Conservation (phyloP, 73 alveolate genomes). For the Stentor coeruleus region DNA sequence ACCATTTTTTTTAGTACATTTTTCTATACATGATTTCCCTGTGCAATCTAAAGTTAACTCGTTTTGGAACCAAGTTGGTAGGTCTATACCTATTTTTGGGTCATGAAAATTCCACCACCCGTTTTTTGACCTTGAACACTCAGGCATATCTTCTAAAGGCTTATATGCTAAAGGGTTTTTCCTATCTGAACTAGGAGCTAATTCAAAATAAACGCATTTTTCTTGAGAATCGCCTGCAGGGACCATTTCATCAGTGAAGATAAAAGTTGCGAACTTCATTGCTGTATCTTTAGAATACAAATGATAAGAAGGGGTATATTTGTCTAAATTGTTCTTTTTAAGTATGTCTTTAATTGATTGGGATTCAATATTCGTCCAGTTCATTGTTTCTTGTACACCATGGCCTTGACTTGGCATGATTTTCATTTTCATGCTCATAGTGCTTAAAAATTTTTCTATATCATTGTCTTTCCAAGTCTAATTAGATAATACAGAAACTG, state of each 20-base stretch:
- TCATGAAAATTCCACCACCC: not conserved
- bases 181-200: not conserved
- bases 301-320: not conserved
- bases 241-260: not conserved
- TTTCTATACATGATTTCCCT: not conserved
- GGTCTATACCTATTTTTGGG: slow-evolving; percentile 13
- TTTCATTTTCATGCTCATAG: not conserved
- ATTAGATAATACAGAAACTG: not conserved
- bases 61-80: slow-evolving; percentile 1
- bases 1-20: not conserved
- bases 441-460: not conserved
- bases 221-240: slow-evolving; percentile 20
- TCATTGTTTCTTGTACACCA: not conserved
- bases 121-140: not conserved
- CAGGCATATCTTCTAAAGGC: not conserved
- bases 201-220: slow-evolving; percentile 1
- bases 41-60: not conserved
- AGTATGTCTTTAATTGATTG: not conserved
- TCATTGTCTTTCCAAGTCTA: not conserved
- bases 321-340: not conserved
- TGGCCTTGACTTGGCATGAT: slow-evolving; percentile 11
- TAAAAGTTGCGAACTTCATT: not conserved
- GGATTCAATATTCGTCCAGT: not conserved
- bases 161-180: not conserved
- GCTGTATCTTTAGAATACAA: not conserved